These are phyloP conservation scores for Leccinum boreale DNA, from an alignment of 768 basidiomycete genomes.

Conservation along the genomic window DNA sequence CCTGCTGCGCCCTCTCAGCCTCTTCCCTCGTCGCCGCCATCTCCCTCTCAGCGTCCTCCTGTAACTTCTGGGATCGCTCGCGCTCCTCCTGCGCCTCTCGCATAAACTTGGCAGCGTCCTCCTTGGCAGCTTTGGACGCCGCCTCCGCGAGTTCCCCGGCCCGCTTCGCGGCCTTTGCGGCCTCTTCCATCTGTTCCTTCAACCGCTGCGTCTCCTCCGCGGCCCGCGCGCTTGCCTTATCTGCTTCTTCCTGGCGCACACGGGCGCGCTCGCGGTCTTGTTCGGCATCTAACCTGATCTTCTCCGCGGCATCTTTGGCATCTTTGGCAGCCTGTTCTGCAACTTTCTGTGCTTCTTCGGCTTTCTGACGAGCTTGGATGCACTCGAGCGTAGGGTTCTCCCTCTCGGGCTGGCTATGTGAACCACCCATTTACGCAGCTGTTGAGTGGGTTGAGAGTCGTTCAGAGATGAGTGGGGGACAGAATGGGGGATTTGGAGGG, in stretches of 20 bases:
- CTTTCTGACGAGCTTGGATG: neutral
- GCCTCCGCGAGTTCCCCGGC: constrained; percentile 5
- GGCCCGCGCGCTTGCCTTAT: neutral
- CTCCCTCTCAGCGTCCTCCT: constrained; percentile 2
- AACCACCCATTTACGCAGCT: constrained; percentile 9
- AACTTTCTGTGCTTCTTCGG: neutral
- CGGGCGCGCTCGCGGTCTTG: neutral
- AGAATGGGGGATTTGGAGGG: neutral
- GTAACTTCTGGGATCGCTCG: neutral
- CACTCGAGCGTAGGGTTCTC: neutral
- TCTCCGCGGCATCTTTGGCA: neutral
- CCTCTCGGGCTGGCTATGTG: neutral
- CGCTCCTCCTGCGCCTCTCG: constrained; percentile 7
- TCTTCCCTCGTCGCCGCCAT: constrained; percentile 7
- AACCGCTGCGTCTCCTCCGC: neutral
- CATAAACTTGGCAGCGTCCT: constrained; percentile 5
- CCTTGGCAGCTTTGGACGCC: constrained; percentile 1
- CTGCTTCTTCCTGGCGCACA: neutral
- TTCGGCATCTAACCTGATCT: neutral
- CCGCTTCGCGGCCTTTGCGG: neutral
- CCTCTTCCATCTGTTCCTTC: constrained; percentile 12
- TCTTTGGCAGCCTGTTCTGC: neutral
- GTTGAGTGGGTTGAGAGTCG: neutral
- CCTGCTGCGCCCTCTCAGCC: too few species aligned
- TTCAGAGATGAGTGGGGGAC: neutral